Percentiles rank a stretch among this genome's conserved stretches.
Conservation (phyloP, 2,329 filamentous ascomycete genomes). For the Neocatenulostroma microsporum region DNA sequence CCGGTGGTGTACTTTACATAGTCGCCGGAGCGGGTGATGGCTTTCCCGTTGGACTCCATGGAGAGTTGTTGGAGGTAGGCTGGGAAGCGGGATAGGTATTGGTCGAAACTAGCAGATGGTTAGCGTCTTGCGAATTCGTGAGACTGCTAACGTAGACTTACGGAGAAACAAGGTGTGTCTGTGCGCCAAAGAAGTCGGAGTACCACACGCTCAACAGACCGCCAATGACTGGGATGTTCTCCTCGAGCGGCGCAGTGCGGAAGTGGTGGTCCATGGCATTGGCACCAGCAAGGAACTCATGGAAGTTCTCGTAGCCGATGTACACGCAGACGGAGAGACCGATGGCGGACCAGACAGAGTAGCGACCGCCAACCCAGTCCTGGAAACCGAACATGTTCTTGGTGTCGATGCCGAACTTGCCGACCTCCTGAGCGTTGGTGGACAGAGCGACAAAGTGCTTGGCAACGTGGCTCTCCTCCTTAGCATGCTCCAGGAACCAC, state of each 20-base stretch:
- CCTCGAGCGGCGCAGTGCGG: conserved; percentile 75
- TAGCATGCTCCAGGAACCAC: conserved; percentile 87
- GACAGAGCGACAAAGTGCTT: conserved; percentile 99
- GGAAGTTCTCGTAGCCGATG: conserved; percentile 96
- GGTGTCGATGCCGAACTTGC: conserved; percentile 96
- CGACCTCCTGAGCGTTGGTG: conserved; percentile 89
- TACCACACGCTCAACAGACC: conserved; percentile 97
- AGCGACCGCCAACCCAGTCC: conserved; percentile 96
- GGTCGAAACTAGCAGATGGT: conserved; percentile 64
- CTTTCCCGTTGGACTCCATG: conserved; percentile 99
- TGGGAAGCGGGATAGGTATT: conserved; percentile 98
- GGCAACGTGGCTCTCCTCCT: conserved; percentile 67
- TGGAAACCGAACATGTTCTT: conserved; percentile 99
- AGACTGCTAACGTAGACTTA: conserved; percentile 42
- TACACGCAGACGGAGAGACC: conserved; percentile 90
- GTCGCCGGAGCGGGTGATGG: conserved; percentile 76
- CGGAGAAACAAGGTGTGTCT: conserved; percentile 95
- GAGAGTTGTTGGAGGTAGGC: conserved; percentile 98
- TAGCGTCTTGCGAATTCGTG: conserved; percentile 10
- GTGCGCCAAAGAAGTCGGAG: conserved; percentile 95
- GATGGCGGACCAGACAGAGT: conserved; percentile 98
- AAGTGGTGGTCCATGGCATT: conserved; percentile 99
- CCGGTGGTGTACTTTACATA: conserved; percentile 97
- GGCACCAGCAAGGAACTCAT: conserved; percentile 87
- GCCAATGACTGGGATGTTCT: conserved; percentile 91